These are phyloP conservation scores for Fusarium hainanense DNA, from an alignment of 2,329 filamentous ascomycete genomes.

Conservation along the genomic window DNA sequence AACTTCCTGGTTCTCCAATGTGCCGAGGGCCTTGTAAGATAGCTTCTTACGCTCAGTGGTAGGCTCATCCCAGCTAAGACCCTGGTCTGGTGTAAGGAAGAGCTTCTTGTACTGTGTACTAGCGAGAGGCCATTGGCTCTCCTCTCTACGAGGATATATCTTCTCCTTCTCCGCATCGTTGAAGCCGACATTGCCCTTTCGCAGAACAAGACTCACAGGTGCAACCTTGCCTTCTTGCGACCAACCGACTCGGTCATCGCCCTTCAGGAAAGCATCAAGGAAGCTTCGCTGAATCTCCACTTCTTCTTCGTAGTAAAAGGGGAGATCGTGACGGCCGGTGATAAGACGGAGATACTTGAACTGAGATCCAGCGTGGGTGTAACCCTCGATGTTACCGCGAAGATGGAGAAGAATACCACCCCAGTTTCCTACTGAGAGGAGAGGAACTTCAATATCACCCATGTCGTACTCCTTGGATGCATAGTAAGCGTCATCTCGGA, in stretches of 20 bases:
- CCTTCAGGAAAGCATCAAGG: conserved; percentile 77
- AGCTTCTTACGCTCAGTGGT: conserved; percentile 53
- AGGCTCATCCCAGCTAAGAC: conserved; percentile 46
- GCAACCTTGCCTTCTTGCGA: conserved; percentile 65
- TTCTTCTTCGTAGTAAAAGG: conserved; percentile 77
- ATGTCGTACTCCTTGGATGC: conserved; percentile 73
- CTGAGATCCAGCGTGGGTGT: conserved; percentile 69
- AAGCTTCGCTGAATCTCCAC: conserved; percentile 75
- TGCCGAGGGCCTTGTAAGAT: conserved; percentile 70
- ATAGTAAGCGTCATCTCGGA: conserved; percentile 72
- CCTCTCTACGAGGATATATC: conserved; percentile 64
- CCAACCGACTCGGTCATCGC: conserved; percentile 72
- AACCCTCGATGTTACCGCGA: conserved; percentile 76
- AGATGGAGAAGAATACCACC: conserved; percentile 76
- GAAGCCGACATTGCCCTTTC: conserved; percentile 74
- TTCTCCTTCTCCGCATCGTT: conserved; percentile 72
- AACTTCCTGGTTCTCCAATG: conserved; percentile 62
- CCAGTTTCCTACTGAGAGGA: conserved; percentile 77
- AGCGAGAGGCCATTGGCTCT: conserved; percentile 74
- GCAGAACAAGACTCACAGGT: conserved; percentile 68
- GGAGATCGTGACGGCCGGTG: conserved; percentile 75
- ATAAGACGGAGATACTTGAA: conserved; percentile 77
- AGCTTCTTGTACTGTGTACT: conserved; percentile 72
- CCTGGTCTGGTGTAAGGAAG: conserved; percentile 63
- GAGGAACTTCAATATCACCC: conserved; percentile 73